A percentile compares a stretch with the other conserved stretches of the same genome.
Conservation (phyloP, 2,329 filamentous ascomycete species). For the Calonectria naviculata region DNA sequence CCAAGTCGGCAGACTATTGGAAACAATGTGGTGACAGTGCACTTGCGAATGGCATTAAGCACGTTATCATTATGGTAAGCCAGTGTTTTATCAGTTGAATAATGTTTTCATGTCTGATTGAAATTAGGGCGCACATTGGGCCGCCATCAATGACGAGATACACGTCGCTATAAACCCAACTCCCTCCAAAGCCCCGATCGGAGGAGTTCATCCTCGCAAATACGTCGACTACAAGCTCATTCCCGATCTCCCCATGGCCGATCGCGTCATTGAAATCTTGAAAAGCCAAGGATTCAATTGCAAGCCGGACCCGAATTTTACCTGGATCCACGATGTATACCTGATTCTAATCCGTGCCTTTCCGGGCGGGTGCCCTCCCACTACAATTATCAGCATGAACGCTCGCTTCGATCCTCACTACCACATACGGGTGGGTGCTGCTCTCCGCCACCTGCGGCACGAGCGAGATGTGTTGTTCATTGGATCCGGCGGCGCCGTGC, state of each 20-base stretch:
- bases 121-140: not conserved
- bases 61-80: not conserved
- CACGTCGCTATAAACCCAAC: not conserved
- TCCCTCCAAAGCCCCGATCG: not conserved
- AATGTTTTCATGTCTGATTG: not conserved
- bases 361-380: not conserved
- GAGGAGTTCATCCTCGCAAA: not conserved
- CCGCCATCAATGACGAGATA: not conserved
- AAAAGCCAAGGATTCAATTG: not conserved
- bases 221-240: not conserved
- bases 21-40: not conserved
- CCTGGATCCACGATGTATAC: not conserved
- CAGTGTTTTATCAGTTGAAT: too few species aligned
- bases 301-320: not conserved
- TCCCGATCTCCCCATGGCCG: not conserved
- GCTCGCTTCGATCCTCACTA: not conserved
- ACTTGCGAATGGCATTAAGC: not conserved
- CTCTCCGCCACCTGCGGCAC: not conserved
- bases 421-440: not conserved
- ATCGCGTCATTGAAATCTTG: not conserved
- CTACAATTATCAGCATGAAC: not conserved
- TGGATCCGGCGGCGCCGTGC: not conserved
- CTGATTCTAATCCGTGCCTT: not conserved
- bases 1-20: not conserved
- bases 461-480: not conserved